phyloP scores from a whole-genome alignment of 192 early-diverging fungal genomes.

The Coemansia nantahalensis region DNA sequence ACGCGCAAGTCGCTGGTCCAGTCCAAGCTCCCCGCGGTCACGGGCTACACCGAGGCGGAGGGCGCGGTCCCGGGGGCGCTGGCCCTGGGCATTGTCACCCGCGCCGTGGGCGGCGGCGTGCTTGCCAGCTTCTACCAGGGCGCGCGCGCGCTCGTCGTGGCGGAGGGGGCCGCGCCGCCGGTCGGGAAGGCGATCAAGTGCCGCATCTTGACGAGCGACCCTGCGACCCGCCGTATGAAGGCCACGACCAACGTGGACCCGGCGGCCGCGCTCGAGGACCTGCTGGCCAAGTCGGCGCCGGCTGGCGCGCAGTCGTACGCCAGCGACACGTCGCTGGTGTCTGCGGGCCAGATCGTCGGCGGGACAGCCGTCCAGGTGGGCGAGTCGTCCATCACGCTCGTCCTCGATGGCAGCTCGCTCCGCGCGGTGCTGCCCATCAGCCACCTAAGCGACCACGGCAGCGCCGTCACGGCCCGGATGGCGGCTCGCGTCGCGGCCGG shows the following conservation, averaged over 20 bases:
- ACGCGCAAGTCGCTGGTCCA: constrained; percentile 75
- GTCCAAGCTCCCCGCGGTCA: constrained; percentile 65
- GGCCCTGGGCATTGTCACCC: constrained; percentile 39
- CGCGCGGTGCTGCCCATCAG: constrained; percentile 56
- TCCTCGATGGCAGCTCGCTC: constrained; percentile 58
- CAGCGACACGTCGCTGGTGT: constrained; percentile 31
- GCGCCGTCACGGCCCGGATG: constrained; percentile 24
- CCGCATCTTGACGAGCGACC: constrained; percentile 60
- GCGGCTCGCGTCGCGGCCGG: constrained; percentile 19
- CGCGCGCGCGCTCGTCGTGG: constrained; percentile 59
- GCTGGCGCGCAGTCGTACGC: constrained; percentile 10
- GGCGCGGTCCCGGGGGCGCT: constrained; percentile 60
- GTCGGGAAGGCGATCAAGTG: constrained; percentile 76
- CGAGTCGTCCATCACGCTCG: constrained; percentile 52
- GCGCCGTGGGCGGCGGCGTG: constrained; percentile 59
- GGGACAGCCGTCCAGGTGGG: constrained; percentile 59
- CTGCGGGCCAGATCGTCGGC: constrained; percentile 50
- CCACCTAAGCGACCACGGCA: constrained; percentile 68
- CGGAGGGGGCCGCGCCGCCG: constrained; percentile 57
- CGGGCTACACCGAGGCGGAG: constrained; percentile 52
- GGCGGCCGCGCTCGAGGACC: constrained; percentile 32
- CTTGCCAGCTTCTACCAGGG: constrained; percentile 80
- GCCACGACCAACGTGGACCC: constrained; percentile 52
- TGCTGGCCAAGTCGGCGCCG: constrained; percentile 10
- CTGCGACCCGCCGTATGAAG: constrained; percentile 58